Evolutionary conservation across 1,284 basidiomycete species (phyloP).

Genomic region (Hymenochaete sp.): DNA sequence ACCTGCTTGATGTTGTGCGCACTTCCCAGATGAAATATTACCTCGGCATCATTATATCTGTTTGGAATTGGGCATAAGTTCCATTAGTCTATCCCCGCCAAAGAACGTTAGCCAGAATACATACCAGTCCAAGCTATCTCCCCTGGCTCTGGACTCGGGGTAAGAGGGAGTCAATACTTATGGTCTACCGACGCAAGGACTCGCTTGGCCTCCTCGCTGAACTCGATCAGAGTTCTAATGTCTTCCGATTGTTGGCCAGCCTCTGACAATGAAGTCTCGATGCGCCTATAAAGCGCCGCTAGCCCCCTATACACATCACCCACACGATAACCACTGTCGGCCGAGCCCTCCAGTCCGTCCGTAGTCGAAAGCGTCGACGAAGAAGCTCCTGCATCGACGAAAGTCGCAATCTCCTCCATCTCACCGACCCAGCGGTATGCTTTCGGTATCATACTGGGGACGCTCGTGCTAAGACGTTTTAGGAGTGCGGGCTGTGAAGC

Average conservation of each 20-base stretch:
- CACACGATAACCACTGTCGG: conserved; percentile 28
- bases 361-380: background rate
- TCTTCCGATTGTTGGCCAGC: conserved; percentile 29
- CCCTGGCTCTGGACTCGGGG: too few species aligned
- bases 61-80: too few species aligned
- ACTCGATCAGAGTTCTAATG: conserved; percentile 33
- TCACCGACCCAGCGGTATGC: conserved; percentile 53
- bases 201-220: conserved; percentile 38
- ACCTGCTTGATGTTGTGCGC: too few species aligned
- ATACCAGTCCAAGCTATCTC: too few species aligned
- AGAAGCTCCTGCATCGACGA: conserved; percentile 31
- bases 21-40: too few species aligned
- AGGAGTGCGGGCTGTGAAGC: conserved; percentile 39
- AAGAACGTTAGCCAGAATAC: too few species aligned
- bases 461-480: conserved; percentile 29
- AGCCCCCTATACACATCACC: conserved; percentile 40
- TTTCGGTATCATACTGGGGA: conserved; percentile 47
- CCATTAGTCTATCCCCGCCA: too few species aligned
- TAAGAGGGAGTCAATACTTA: too few species aligned
- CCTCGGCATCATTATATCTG: too few species aligned
- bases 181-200: too few species aligned
- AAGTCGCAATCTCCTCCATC: conserved; percentile 52
- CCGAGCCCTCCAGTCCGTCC: background rate
- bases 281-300: conserved; percentile 36
- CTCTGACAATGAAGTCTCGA: conserved; percentile 34